These are phyloP conservation scores for Ceratobasidium sp. DNA, from an alignment of 1,284 basidiomycete genomes.

Conservation along the genomic window DNA sequence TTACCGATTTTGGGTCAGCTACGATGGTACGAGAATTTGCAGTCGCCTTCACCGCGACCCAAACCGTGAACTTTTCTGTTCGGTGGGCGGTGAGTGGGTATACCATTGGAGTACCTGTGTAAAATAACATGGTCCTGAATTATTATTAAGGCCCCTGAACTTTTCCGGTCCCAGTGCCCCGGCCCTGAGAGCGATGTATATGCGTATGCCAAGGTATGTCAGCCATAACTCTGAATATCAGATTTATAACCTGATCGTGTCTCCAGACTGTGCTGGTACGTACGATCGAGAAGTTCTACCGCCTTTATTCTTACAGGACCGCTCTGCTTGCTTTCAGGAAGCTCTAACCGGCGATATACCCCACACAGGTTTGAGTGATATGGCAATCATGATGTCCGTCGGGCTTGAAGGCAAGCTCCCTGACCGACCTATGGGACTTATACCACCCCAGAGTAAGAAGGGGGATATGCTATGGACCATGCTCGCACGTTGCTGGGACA, in stretches of 20 bases:
- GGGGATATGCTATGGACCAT: constrained; percentile 21
- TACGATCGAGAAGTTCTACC: not conserved
- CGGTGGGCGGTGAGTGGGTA: constrained; percentile 19
- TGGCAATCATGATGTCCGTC: constrained; percentile 15
- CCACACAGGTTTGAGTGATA: constrained; percentile 17
- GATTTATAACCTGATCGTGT: too few relatives aligned
- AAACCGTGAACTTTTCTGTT: constrained; percentile 26
- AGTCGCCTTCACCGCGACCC: constrained; percentile 25
- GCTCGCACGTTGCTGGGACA: constrained; percentile 29
- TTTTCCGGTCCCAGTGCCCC: too few relatives aligned
- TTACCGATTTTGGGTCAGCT: constrained; percentile 34
- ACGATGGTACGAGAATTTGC: constrained; percentile 32
- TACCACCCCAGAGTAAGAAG: constrained; percentile 1
- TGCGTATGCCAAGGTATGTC: too few relatives aligned
- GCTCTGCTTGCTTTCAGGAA: constrained; percentile 2
- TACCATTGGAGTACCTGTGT: not conserved
- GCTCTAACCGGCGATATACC: constrained; percentile 31
- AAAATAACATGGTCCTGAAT: not conserved
- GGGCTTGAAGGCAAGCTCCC: constrained; percentile 5
- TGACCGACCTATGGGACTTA: not conserved
- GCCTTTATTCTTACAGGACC: not conserved
- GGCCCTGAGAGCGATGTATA: too few relatives aligned
- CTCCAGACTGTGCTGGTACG: constrained; percentile 29
- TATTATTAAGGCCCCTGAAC: not conserved
- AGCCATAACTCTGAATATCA: too few relatives aligned